A percentile compares a stretch with the other conserved stretches of the same genome.
These are phyloP conservation scores for Populus trichocarpa DNA, from an alignment of 441 rosid species.

Conservation along the genomic window DNA sequence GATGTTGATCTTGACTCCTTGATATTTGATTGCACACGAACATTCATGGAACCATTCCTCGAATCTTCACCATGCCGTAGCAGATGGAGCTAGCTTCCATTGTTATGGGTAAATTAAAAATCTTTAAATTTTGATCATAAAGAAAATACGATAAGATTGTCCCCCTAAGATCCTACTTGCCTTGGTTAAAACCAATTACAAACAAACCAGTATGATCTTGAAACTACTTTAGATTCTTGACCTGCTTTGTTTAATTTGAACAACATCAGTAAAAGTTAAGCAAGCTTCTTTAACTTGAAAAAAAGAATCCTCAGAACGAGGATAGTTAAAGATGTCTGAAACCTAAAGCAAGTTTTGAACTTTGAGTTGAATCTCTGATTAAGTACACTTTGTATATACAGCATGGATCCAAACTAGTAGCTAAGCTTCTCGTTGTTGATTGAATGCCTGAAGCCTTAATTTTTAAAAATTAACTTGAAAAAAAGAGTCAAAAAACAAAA, in stretches of 20 bases:
- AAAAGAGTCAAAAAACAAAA: no score
- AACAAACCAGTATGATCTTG: not conserved
- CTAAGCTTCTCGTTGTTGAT: not conserved
- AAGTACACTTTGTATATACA: not conserved
- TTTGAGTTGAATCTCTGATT: not conserved
- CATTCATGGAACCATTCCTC: no score
- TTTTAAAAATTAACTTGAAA: not conserved
- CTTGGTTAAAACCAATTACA: not conserved
- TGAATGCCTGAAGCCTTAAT: not conserved
- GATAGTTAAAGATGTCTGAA: not conserved
- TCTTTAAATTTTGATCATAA: not conserved
- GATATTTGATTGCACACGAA: no score
- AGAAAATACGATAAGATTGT: not conserved
- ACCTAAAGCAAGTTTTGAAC: not conserved
- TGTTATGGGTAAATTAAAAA: no score
- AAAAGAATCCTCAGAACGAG: not conserved
- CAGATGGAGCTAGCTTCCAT: not conserved
- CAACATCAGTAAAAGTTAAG: not conserved
- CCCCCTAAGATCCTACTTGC: not conserved
- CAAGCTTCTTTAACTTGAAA: not conserved
- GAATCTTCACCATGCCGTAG: no score
- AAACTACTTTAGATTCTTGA: not conserved
- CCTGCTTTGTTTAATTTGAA: not conserved
- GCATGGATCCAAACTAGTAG: not conserved
- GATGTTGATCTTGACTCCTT: no score